Percentiles rank a stretch among this genome's conserved stretches.
Conservation (phyloP, 495 filamentous ascomycete species). For the Pyrenopolyporus hunteri region DNA sequence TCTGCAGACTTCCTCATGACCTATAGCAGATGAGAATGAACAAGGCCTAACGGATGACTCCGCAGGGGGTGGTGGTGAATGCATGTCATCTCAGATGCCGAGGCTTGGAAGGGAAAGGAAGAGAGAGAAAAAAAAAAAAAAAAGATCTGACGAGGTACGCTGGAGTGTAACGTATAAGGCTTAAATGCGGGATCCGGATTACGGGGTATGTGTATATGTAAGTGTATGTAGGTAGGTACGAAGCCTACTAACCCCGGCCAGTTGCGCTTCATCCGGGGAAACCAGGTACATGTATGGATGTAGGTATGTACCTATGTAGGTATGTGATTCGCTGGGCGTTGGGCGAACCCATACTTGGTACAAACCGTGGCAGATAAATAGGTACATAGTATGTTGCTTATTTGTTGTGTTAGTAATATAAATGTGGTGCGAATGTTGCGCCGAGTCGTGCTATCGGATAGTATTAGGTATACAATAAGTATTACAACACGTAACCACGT, state of each 20-base stretch:
- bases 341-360: neutral
- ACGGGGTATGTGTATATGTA: neutral
- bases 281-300: too few relatives aligned
- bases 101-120: neutral
- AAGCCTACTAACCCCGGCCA: neutral
- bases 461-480: neutral
- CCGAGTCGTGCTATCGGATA: constrained; percentile 2
- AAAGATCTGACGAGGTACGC: neutral
- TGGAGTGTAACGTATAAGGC: neutral
- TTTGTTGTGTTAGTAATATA: constrained; percentile 4
- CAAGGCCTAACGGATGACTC: neutral
- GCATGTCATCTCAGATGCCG: constrained; percentile 28
- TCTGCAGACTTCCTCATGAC: constrained; percentile 32
- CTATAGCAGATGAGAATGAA: constrained; percentile 13
- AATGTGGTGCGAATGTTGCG: constrained; percentile 11
- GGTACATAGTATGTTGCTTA: neutral
- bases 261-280: constrained; percentile 7
- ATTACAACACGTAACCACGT: too few relatives aligned
- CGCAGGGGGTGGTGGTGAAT: constrained; percentile 3
- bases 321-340: too few relatives aligned
- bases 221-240: neutral
- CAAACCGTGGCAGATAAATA: neutral
- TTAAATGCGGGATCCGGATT: constrained; percentile 15
- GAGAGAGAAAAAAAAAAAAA: neutral
- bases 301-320: too few relatives aligned